These are phyloP conservation scores for Ceratobasidium sp. DNA, from an alignment of 1,284 basidiomycete species.

Conservation along the genomic window DNA sequence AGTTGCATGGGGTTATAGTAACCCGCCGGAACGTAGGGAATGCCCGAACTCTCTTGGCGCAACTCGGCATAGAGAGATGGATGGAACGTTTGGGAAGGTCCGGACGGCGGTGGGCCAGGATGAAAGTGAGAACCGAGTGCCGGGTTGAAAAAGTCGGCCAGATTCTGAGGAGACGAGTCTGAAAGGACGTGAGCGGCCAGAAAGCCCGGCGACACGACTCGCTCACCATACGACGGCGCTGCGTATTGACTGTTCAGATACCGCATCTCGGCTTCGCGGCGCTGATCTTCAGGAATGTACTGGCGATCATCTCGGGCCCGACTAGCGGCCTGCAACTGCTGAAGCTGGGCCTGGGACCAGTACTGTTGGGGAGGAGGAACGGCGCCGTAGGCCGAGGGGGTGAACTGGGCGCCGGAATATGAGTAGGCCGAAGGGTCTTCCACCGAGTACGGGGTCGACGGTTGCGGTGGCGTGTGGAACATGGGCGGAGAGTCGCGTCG, in stretches of 20 bases:
- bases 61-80: constrained; percentile 2
- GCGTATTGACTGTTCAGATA: constrained; percentile 6
- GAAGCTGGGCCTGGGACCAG: constrained; percentile 22
- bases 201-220: neutral
- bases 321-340: neutral
- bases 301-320: constrained; percentile 29
- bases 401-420: constrained; percentile 4
- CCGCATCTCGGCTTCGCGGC: constrained; percentile 31
- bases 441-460: constrained; percentile 19
- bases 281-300: constrained; percentile 24
- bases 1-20: constrained; percentile 23
- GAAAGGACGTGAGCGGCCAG: neutral
- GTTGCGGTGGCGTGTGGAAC: constrained; percentile 30
- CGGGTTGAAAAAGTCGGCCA: constrained; percentile 41
- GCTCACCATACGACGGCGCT: constrained; percentile 23
- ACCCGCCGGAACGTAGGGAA: constrained; percentile 16
- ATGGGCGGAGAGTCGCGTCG: constrained; percentile 23
- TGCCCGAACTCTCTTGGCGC: neutral
- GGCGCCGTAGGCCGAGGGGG: neutral
- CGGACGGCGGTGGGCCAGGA: constrained; percentile 30
- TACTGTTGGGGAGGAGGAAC: constrained; percentile 5
- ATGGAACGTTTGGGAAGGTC: constrained; percentile 13
- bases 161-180: constrained; percentile 35
- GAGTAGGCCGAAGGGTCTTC: constrained; percentile 21
- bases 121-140: constrained; percentile 21